A percentile compares a stretch with the other conserved stretches of the same genome.
These are phyloP conservation scores for Apiotrichum siamense DNA, from an alignment of 1,284 basidiomycete species.

Conservation along the genomic window DNA sequence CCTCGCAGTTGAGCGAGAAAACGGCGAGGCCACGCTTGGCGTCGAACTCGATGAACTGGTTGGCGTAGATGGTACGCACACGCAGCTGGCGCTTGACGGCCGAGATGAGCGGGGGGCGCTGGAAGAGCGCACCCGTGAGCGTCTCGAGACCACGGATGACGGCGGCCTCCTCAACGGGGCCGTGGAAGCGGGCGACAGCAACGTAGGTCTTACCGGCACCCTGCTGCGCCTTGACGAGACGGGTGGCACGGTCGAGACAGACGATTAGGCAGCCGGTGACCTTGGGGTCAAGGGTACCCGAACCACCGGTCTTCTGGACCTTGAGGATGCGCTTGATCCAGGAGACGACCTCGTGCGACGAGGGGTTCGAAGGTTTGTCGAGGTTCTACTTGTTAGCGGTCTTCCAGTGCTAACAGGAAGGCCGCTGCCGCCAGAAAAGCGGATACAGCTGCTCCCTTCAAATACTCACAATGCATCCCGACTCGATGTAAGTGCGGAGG, in stretches of 20 bases:
- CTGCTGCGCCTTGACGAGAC: slow-evolving; percentile 72
- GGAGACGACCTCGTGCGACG: slow-evolving; percentile 99
- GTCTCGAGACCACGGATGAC: slow-evolving; percentile 93
- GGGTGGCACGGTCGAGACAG: slow-evolving; percentile 98
- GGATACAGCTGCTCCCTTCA: slow-evolving; percentile 1
- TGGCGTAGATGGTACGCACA: slow-evolving; percentile 95
- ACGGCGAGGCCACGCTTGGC: slow-evolving; percentile 95
- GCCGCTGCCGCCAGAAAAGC: background rate
- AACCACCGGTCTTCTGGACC: slow-evolving; percentile 97
- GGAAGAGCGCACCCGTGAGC: slow-evolving; percentile 95
- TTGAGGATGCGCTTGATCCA: slow-evolving; percentile 95
- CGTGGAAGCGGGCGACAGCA: slow-evolving; percentile 88
- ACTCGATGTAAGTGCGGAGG: slow-evolving; percentile 85
- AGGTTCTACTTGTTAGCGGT: slow-evolving; percentile 75
- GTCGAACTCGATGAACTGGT: slow-evolving; percentile 94
- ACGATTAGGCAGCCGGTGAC: slow-evolving; percentile 98
- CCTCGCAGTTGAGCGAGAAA: slow-evolving; percentile 98
- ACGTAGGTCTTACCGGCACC: slow-evolving; percentile 92
- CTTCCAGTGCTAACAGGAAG: background rate
- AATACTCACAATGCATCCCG: slow-evolving; percentile 73
- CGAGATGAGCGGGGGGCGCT: slow-evolving; percentile 96
- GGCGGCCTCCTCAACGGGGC: slow-evolving; percentile 71
- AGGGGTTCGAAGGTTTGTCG: slow-evolving; percentile 99
- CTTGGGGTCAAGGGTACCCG: slow-evolving; percentile 96
- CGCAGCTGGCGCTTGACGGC: slow-evolving; percentile 98